phyloP scores from a whole-genome alignment of 257 asterid genomes.

The Scutellaria baicalensis region DNA sequence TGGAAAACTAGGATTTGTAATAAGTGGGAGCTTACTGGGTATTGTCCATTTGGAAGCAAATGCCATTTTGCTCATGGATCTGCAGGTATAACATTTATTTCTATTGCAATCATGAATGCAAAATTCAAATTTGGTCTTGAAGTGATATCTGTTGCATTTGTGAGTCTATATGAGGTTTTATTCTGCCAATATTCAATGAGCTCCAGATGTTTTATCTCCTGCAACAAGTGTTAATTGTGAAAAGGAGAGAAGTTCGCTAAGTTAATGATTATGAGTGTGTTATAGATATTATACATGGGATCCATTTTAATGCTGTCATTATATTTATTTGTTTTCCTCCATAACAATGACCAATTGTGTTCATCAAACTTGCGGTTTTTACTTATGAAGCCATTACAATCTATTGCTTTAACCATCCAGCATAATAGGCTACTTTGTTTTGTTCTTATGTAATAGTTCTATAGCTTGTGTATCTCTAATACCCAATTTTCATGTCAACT shows the following conservation, averaged over 20 bases:
- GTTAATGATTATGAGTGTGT: neutral
- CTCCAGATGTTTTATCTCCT: too few relatives aligned
- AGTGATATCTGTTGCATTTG: neutral
- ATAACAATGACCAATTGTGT: neutral
- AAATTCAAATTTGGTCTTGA: neutral
- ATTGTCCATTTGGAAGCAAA: conserved; percentile 78
- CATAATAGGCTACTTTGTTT: neutral
- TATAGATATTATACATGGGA: neutral
- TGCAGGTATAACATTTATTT: conserved; percentile 36
- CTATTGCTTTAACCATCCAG: neutral
- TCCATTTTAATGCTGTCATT: neutral
- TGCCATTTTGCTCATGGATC: conserved; percentile 85
- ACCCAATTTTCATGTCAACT: neutral
- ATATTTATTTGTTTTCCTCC: neutral
- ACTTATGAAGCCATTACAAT: neutral
- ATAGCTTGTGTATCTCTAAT: neutral
- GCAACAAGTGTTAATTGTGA: too few relatives aligned
- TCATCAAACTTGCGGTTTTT: neutral
- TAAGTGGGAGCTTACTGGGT: conserved; percentile 80
- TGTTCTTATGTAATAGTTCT: neutral
- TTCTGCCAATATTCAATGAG: neutral
- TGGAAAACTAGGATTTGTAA: conserved; percentile 88
- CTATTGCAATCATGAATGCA: neutral
- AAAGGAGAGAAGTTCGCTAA: neutral
- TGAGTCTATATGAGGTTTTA: neutral